Conservation (phyloP, 2,329 filamentous ascomycete species). For the Nemania sp. region DNA sequence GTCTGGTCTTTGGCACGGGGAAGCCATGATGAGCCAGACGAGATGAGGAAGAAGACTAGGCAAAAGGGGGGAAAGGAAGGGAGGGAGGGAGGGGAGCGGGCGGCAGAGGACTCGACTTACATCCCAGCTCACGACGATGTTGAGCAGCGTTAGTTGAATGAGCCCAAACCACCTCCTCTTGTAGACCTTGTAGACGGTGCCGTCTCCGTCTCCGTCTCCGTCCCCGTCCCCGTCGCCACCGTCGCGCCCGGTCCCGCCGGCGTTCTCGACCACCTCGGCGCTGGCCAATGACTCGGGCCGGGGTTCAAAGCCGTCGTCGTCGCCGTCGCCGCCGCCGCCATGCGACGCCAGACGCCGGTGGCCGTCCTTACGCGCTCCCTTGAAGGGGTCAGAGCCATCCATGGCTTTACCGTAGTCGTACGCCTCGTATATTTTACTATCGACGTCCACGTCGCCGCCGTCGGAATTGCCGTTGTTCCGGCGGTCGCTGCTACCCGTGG, state of each 20-base stretch:
- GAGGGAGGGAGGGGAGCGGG: neutral
- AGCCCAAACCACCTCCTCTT: conserved; percentile 90
- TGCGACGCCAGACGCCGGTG: conserved; percentile 32
- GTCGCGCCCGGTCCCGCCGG: conserved; percentile 11
- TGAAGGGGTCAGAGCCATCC: neutral
- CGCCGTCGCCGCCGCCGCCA: conserved; percentile 21
- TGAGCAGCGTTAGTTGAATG: conserved; percentile 80
- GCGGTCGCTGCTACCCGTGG: neutral
- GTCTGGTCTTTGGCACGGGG: too few species aligned
- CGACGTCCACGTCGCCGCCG: conserved; percentile 17
- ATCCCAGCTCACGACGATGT: conserved; percentile 94
- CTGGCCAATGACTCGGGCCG: neutral
- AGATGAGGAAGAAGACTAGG: neutral
- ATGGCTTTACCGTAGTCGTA: conserved; percentile 27
- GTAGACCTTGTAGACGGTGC: conserved; percentile 55
- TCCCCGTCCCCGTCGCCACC: conserved; percentile 13
- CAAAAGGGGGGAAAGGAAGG: too few species aligned
- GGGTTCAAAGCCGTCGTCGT: conserved; percentile 23
- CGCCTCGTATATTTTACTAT: conserved; percentile 31
- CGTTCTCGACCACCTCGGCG: conserved; percentile 22
- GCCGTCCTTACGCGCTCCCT: conserved; percentile 16
- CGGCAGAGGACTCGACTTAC: conserved; percentile 59
- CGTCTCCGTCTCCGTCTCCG: conserved; percentile 11
- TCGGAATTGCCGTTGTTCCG: conserved; percentile 1
- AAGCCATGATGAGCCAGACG: too few species aligned